Percentiles rank a stretch among this genome's conserved stretches.
Conservation (phyloP, 2,329 filamentous ascomycete genomes). For the Elsinoe necatrix region DNA sequence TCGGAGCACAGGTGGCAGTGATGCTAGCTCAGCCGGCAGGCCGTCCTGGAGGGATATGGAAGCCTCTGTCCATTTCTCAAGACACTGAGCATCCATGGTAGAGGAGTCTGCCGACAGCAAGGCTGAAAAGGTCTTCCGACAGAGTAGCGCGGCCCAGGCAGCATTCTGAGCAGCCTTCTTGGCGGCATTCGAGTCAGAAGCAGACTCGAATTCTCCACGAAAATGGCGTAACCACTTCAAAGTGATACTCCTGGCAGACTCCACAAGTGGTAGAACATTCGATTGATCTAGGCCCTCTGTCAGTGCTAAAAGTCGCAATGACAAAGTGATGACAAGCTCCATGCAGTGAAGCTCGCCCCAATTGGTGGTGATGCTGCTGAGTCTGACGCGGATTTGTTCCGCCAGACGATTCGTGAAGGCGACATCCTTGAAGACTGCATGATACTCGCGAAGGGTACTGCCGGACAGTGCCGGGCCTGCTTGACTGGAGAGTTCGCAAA, state of each 20-base stretch:
- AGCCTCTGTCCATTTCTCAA: constrained; percentile 31
- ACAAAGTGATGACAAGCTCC: constrained; percentile 48
- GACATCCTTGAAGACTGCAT: constrained; percentile 43
- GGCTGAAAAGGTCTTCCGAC: constrained; percentile 40
- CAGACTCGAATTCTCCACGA: constrained; percentile 37
- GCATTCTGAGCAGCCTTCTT: constrained; percentile 35
- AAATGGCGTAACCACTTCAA: constrained; percentile 45
- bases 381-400: constrained; percentile 39
- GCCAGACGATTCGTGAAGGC: constrained; percentile 44
- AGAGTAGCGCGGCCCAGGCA: constrained; percentile 50
- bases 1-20: neutral
- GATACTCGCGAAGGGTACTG: constrained; percentile 37
- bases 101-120: constrained; percentile 15
- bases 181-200: constrained; percentile 33
- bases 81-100: constrained; percentile 17
- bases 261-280: constrained; percentile 27
- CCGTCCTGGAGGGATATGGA: constrained; percentile 44
- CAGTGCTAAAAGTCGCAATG: constrained; percentile 20
- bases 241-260: constrained; percentile 36
- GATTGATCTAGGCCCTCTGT: neutral
- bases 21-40: neutral
- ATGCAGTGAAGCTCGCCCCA: constrained; percentile 54
- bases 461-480: constrained; percentile 42
- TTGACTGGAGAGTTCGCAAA: constrained; percentile 48
- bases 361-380: constrained; percentile 44